phyloP scores from a whole-genome alignment of 306 rosid genomes.

The Cajanus cajan region DNA sequence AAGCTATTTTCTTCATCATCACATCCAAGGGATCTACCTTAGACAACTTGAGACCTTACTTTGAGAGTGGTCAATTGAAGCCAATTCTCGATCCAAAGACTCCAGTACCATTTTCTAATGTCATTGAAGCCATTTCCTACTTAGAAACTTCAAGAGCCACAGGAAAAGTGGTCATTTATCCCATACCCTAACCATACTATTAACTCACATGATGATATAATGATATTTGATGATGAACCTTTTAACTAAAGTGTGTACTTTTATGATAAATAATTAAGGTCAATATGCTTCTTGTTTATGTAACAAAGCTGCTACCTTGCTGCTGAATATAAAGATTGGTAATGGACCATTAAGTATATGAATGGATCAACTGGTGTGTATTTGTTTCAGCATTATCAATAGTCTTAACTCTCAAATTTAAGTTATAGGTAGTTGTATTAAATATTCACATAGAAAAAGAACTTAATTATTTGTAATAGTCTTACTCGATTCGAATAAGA shows the following conservation, averaged over 20 bases:
- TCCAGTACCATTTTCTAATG: constrained; percentile 63
- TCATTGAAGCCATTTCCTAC: constrained; percentile 50
- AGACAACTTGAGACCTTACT: constrained; percentile 59
- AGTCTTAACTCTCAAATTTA: too few relatives aligned
- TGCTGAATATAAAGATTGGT: background rate
- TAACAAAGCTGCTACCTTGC: background rate
- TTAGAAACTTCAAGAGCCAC: constrained; percentile 58
- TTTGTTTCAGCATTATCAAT: too few relatives aligned
- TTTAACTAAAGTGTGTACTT: background rate
- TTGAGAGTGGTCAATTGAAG: constrained; percentile 73
- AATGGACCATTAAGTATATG: background rate
- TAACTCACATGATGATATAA: background rate
- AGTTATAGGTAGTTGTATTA: too few relatives aligned
- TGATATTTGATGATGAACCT: background rate
- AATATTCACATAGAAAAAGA: too few relatives aligned
- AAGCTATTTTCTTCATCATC: constrained; percentile 33
- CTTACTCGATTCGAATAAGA: too few relatives aligned
- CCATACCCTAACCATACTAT: constrained; percentile 42
- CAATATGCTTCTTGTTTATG: background rate
- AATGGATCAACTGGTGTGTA: too few relatives aligned
- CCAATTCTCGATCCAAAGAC: constrained; percentile 64
- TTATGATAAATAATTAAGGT: too few relatives aligned
- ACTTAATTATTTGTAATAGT: too few relatives aligned
- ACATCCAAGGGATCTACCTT: constrained; percentile 48
- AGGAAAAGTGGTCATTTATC: constrained; percentile 60